Base-by-base conservation (phyloP, 352 stramenopile genomes). In the Globisporangium spinosum region DNA sequence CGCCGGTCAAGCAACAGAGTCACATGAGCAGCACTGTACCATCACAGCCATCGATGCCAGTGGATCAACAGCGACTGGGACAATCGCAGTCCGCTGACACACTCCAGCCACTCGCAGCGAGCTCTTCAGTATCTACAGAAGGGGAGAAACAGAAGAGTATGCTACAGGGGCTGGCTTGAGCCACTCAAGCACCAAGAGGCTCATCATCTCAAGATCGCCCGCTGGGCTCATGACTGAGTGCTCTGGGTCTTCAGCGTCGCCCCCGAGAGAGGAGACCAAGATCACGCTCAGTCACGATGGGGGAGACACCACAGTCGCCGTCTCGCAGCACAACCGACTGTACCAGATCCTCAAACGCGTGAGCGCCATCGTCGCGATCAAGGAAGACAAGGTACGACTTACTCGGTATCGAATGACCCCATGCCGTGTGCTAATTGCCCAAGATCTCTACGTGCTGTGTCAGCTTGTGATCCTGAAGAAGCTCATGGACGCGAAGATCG, bases 391-490 rank as follows among this genome's bases (percentile, higher is more conserved):
- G 62, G 82, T 89, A 59, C 32, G 29, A 32, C 29, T 32, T 38
- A 20, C 22, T 12, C 5, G 12, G 20, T 38, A 5, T n/a, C 35
- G 35, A 43, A 43, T 43, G 35, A 17, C 13, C 23, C 25, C 25
- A 27, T n/a, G 20, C 35, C 35, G 10, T 38, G 15, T 10, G 20
- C 55, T 56, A 22, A 68, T 15, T 3, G 0, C 32, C 0, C 20
- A 5, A 20, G 20, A 3, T 34, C 10, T 12, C 23, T 0, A 25
- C 17, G 40, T 20, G 13, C 2, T 38, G n/a, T 51, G 2, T 20
- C 65, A 90, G 83, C 71, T 93, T 3, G 57, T 86, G 27, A 34
- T 87, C 7, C 74, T 93, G 0, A 93, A 93, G 69, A 90, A 89
- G 40, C 74, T 91, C 1, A 80, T 93, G 4, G 85, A 93, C 47